Base-by-base conservation (phyloP, 2,329 filamentous ascomycete species). In the Lecanoromycetidae sp. region DNA sequence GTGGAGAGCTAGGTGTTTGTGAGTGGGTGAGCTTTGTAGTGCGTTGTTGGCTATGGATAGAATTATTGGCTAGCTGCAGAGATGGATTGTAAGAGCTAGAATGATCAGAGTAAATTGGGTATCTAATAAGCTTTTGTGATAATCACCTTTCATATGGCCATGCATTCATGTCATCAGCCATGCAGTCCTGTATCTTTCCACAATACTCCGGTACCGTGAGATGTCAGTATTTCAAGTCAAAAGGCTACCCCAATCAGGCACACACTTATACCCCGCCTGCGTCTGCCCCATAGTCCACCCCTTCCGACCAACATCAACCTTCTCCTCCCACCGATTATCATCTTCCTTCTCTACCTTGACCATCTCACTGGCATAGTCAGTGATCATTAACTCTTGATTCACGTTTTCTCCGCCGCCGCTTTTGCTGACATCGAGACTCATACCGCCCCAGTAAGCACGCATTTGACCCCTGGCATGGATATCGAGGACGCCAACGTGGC, bases 261-360 rank as follows among this genome's bases (percentile, higher is more conserved):
- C 41, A 22, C 37, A 46, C 5, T 48, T 44, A 35, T 37, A 44
- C n/a, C 52, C 52, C 9, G 36, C 34, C 17, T 47, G 45, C 20
- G 49, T 37, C 29, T 44, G 35, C 7, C 52, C 52, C 27, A 54
- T 46, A 17, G 46, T 44, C 38, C 40, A 52, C 13, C 34, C 46
- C n/a, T 39, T 41, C 23, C 38, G 33, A 35, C 49, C 49, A 23
- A 38, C 38, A 22, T 27, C 43, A 6, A 45, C 35, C 7, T 32
- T 45, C 19, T 51, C 39, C 51, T 46, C 47, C 51, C 51, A 50
- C 25, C 39, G 35, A 12, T 9, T 26, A 8, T 42, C 49, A 37
- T 44, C 42, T 23, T n/a, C n/a, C n/a, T n/a, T n/a, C n/a, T 48
- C 46, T 26, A 48, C 33, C 27, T 49, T 50, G 27, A n/a, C 37